phyloP scores from a whole-genome alignment of 495 filamentous ascomycete genomes.

The Penicillium canariense region DNA sequence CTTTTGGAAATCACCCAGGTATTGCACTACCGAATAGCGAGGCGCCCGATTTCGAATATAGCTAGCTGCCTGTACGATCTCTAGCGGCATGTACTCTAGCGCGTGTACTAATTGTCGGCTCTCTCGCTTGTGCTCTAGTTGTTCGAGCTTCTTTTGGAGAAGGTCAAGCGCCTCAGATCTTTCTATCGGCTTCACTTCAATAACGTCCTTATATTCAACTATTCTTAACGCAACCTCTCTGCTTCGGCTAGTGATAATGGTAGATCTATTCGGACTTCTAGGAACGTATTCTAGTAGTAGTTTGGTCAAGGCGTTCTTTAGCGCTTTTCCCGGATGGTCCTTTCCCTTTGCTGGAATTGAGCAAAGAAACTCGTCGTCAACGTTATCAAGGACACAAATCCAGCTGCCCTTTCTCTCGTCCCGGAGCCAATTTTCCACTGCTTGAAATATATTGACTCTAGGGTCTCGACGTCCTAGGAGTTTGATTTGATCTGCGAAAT shows the following conservation, averaged over 20 bases:
- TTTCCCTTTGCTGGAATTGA: background rate
- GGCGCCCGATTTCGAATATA: constrained; percentile 38
- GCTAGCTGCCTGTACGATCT: constrained; percentile 49
- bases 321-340: constrained; percentile 16
- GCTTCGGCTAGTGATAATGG: constrained; percentile 42
- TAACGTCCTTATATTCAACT: constrained; percentile 33
- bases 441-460: constrained; percentile 38
- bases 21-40: constrained; percentile 27
- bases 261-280: background rate
- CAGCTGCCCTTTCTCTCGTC: constrained; percentile 25
- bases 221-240: constrained; percentile 24
- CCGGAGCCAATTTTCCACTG: constrained; percentile 38
- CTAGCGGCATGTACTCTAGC: constrained; percentile 48
- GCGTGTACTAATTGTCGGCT: constrained; percentile 27
- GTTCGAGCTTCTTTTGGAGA: constrained; percentile 43
- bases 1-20: constrained; percentile 34
- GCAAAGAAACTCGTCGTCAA: constrained; percentile 27
- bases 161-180: constrained; percentile 31
- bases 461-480: constrained; percentile 37
- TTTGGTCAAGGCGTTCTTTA: background rate
- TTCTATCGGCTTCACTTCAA: constrained; percentile 37
- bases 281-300: background rate
- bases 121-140: background rate
- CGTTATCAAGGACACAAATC: constrained; percentile 16
- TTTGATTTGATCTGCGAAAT: constrained; percentile 38